Evolutionary conservation across 2,329 filamentous ascomycete genomes (phyloP).

Genomic region (Passalora sequoiae): DNA sequence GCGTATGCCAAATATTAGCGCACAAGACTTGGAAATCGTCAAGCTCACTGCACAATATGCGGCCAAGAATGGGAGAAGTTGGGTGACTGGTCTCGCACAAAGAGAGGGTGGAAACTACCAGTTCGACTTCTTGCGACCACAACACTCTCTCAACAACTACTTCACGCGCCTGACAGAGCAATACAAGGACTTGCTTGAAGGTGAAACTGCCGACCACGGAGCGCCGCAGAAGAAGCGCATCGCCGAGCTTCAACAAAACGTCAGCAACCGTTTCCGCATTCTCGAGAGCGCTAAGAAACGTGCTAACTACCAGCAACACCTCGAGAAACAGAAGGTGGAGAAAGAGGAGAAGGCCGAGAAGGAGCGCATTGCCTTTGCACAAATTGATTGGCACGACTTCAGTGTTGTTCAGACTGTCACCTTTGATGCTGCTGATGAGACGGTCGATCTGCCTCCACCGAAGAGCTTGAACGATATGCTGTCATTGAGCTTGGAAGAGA

Average conservation of each 20-base stretch:
- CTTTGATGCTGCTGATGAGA: constrained; percentile 84
- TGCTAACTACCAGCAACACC: constrained; percentile 79
- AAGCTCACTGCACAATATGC: constrained; percentile 83
- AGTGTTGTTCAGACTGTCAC: constrained; percentile 90
- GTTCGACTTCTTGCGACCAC: constrained; percentile 91
- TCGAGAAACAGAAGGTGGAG: constrained; percentile 78
- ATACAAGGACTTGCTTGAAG: constrained; percentile 72
- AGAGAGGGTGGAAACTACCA: constrained; percentile 86
- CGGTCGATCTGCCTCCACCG: constrained; percentile 78
- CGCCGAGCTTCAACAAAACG: constrained; percentile 66
- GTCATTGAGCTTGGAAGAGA: constrained; percentile 89
- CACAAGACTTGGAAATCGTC: constrained; percentile 74
- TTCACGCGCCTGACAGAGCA: constrained; percentile 91
- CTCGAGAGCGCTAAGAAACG: constrained; percentile 76
- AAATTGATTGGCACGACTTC: constrained; percentile 98
- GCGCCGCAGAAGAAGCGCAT: constrained; percentile 68
- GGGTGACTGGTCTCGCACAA: constrained; percentile 84
- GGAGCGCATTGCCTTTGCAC: constrained; percentile 69
- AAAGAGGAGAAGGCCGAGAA: constrained; percentile 83
- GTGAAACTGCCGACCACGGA: constrained; percentile 62
- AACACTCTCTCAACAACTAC: constrained; percentile 94
- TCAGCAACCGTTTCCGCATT: constrained; percentile 73
- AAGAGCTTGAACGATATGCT: constrained; percentile 87
- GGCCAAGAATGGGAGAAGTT: constrained; percentile 85
- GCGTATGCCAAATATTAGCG: constrained; percentile 94